Base-by-base conservation (phyloP, 257 asterid genomes). In the Ajuga chamaepitys region DNA sequence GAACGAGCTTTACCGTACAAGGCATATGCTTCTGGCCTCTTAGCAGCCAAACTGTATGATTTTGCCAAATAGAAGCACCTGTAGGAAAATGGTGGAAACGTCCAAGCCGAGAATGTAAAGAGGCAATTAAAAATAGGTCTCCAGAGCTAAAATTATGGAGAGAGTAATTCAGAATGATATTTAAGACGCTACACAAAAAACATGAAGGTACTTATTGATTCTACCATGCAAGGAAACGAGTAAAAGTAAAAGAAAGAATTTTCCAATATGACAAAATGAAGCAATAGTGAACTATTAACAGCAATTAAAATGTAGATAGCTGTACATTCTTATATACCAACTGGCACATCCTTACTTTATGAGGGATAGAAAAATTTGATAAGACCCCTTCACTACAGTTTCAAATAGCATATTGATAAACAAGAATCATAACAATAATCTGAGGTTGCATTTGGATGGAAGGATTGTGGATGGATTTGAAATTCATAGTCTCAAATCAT, bases 11-110 rank as follows among this genome's bases (percentile, higher is more conserved):
- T 77, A 75, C 81, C 56, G 80, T 70, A 87, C 76, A 92, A 78
- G 69, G 83, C 93, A 82, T 87, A 92, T 30, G 98, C 97, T 82
- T 92, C 98, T 28, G 85, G 81, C 80, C 98, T 84, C 86, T 89
- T 92, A 37, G 95, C 97, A 65, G 91, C 96, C 71, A 77, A 82
- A 84, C 98, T 92, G 77, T 92, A 92, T 64, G 98, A 92, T 69
- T 84, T 85, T 30, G 96, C 98, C 71, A 92, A 77, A 89, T 92
- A 92, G 80, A 92, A 89, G 82, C 98, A 92, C 84, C 98, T 92
- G 89, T 54, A 71, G 57, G 53, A 79, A 66, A 71, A 66, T 47
- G 60, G 58, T 32, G 50, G 61, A 60, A 58, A 61, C 52, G 48
- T 32, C 61, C 35, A 58, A 65, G 42, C 38, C 60, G 28, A 26